Base-by-base conservation (phyloP, 805 yeast species). In the Nakazawaea ishiwadae region DNA sequence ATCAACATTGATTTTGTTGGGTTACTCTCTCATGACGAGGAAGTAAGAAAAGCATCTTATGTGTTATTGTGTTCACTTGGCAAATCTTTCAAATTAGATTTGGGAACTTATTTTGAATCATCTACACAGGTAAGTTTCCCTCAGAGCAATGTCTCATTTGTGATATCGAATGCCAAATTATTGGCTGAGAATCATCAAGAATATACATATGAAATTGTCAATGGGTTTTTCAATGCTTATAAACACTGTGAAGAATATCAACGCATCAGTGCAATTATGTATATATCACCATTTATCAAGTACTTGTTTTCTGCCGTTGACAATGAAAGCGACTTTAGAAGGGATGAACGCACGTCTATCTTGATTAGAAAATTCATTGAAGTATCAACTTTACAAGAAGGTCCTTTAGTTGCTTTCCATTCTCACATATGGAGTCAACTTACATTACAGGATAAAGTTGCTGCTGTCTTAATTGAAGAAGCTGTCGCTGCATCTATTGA, bases 401-500 rank as follows among this genome's bases (percentile, higher is more conserved):
- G 65, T 0, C 70, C 73, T 18, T 66, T 80, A 21, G 66, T 79
- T 12, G 65, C 74, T 1, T 72, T 85, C 48, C 70, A 78, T 39
- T 71, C 76, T 29, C 70, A 73, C 38, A 62, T 86, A 14, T 88
- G 96, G 95, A 71, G 77, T 28, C 69, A 73, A 39, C 53, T 88
- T 11, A 77, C 83, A 17, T 52, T 72, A 2, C 89, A 84, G 41
- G 79, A 79, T 33, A 65, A 77, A 29, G 59, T 87, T 10, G 71
- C 75, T 3, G 66, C 72, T 2, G 59, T 77, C 3, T 64, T 86
- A 18, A 71, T 87, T 9, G 89, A 84, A 47, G 96, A 86, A 52
- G 75, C 84, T 17, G 75, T 86, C 5, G 75, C 80, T 2, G 81
- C 80, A 47, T 82, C 89, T 1, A 72, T 85, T 49, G 93, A 84